Evolutionary conservation across 805 yeast genomes (phyloP).

Genomic region (Candida multigemmis): DNA sequence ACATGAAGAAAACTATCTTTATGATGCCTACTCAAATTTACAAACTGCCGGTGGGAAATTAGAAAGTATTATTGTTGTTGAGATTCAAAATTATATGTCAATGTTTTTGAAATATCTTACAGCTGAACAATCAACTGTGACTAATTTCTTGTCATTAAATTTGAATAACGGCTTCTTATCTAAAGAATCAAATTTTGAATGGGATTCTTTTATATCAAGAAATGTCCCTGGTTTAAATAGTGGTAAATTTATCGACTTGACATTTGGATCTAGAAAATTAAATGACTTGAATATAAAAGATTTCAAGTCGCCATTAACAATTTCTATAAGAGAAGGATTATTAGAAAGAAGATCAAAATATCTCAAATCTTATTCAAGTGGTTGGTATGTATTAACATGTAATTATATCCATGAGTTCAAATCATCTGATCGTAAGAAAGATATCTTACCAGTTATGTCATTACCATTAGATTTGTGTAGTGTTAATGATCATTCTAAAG

Average conservation of each 20-base stretch:
- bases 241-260: constrained; percentile 32
- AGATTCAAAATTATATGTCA: constrained; percentile 74
- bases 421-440: constrained; percentile 70
- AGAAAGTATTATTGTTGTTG: constrained; percentile 77
- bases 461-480: constrained; percentile 70
- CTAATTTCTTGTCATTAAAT: constrained; percentile 56
- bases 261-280: constrained; percentile 26
- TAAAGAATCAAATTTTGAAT: constrained; percentile 75
- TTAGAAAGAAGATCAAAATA: constrained; percentile 88
- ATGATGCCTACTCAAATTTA: constrained; percentile 81
- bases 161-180: constrained; percentile 49
- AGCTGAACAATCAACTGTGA: constrained; percentile 64
- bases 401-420: constrained; percentile 87
- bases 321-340: constrained; percentile 60
- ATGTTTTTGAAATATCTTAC: constrained; percentile 64
- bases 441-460: constrained; percentile 77
- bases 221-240: constrained; percentile 37
- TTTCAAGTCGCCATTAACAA: constrained; percentile 61
- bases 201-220: constrained; percentile 74
- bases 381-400: constrained; percentile 88
- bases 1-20: constrained; percentile 75
- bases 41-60: constrained; percentile 84
- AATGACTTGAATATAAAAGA: constrained; percentile 55
- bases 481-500: constrained; percentile 74
- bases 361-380: constrained; percentile 81